Percentiles rank a stretch among this genome's conserved stretches.
Conservation (phyloP, 768 basidiomycete genomes). For the Russula olivacea region DNA sequence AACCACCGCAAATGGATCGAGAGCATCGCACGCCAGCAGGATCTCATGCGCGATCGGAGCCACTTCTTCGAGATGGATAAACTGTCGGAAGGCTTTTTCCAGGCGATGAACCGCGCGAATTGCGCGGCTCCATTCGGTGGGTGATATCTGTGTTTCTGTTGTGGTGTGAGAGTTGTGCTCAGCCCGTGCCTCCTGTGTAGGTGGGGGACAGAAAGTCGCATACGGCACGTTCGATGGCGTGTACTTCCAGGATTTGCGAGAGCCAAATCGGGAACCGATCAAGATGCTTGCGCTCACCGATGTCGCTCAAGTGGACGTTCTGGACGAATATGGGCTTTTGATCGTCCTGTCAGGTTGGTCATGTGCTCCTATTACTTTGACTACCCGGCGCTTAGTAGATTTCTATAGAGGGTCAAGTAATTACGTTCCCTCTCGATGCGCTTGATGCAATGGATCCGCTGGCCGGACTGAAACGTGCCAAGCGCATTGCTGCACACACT, state of each 20-base stretch:
- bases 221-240: constrained; percentile 99
- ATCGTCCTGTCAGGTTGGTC: constrained; percentile 93
- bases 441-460: constrained; percentile 86
- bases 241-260: constrained; percentile 84
- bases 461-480: constrained; percentile 87
- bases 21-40: constrained; percentile 84
- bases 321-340: constrained; percentile 92
- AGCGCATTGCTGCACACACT: constrained; percentile 92
- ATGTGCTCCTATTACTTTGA: background rate
- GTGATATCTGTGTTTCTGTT: constrained; percentile 32
- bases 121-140: constrained; percentile 86
- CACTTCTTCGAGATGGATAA: constrained; percentile 79
- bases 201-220: constrained; percentile 74
- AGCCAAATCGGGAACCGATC: constrained; percentile 70
- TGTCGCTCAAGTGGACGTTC: constrained; percentile 90
- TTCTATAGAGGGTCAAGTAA: constrained; percentile 79
- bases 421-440: constrained; percentile 92
- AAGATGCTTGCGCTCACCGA: constrained; percentile 86
- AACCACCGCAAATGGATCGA: constrained; percentile 94
- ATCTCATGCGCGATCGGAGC: constrained; percentile 74
- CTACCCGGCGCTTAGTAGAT: background rate
- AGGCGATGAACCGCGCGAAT: constrained; percentile 79
- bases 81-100: constrained; percentile 85
- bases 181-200: constrained; percentile 36
- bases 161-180: background rate